Evolutionary conservation across 352 stramenopile genomes (phyloP), one percentile per base, ranked within the genome.

Genomic region (Globisporangium takayamanum): DNA sequence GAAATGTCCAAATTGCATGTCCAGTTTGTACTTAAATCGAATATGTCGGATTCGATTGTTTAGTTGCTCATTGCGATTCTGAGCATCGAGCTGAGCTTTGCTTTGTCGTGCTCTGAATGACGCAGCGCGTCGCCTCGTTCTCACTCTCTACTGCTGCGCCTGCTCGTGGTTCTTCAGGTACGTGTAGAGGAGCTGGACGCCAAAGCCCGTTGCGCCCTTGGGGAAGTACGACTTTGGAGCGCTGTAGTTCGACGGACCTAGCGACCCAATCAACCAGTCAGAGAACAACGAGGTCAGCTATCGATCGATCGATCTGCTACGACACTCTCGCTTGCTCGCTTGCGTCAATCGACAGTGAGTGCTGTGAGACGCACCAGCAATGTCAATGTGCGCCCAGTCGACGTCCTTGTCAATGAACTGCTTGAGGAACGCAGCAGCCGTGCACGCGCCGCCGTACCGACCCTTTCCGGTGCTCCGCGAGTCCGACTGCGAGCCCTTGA

Each of bases 371-470:
- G 8, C 30, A 68, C 88, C 88, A 3, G 89, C 89, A 58, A 96
- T 96, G 66, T 97, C 89, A 49, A 97, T 57, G 70, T 97, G 89
- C 6, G 87, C 88, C 89, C 89, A 97, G 53, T 87, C 62, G 20
- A 96, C 79, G 47, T 84, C 84, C 55, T 94, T 78, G 42, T 91
- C 80, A 5, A 97, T 68, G 61, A 96, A 97, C 64, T 96, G 83
- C 64, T 95, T 77, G 39, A 97, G 64, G 65, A 96, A 97, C 10
- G 88, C 88, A 18, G 88, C 88, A 7, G 88, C 88, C 7, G 85
- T 94, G 62, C 70, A 89, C 0, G 88, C 87, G 22, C 88, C 88
- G 36, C 83, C 87, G 53, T 92, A 89, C 50, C 88, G 84, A 28
- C 68, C 73, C 55, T 85, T 88, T 57, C 85, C 70, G 20, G 74